A percentile compares a stretch with the other conserved stretches of the same genome.
Evolutionary conservation across 345 rosid genomes (phyloP).

Genomic region (Zanthoxylum bungeanum): DNA sequence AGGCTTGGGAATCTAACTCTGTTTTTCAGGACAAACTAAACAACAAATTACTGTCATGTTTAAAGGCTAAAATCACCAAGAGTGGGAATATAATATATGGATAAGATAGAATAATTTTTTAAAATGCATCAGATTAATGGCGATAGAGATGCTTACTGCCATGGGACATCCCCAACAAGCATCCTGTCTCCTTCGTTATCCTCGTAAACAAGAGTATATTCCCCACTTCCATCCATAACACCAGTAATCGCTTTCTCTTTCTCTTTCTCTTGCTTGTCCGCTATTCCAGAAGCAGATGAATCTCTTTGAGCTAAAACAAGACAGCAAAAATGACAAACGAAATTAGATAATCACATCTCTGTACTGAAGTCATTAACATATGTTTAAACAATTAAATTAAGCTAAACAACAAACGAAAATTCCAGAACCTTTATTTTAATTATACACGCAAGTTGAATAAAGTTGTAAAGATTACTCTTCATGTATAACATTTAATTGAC

Average conservation of each 20-base stretch:
- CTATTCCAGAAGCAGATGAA: slow-evolving; percentile 46
- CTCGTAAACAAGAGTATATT: slow-evolving; percentile 94
- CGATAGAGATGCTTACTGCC: slow-evolving; percentile 83
- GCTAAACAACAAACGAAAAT: slow-evolving; percentile 14
- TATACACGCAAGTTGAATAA: not conserved
- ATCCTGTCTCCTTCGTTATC: slow-evolving; percentile 98
- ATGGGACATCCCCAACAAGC: slow-evolving; percentile 99
- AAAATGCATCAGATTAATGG: slow-evolving; percentile 34
- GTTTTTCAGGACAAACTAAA: slow-evolving; percentile 23
- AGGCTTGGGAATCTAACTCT: slow-evolving; percentile 34
- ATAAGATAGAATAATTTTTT: slow-evolving; percentile 6
- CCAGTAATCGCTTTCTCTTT: slow-evolving; percentile 66
- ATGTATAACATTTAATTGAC: not conserved
- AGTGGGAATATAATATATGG: slow-evolving; percentile 27
- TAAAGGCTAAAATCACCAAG: slow-evolving; percentile 15
- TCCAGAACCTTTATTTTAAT: slow-evolving; percentile 16
- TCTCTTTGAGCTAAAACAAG: slow-evolving; percentile 68
- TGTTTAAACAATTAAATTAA: not conserved
- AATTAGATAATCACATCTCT: slow-evolving; percentile 7
- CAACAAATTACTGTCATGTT: slow-evolving; percentile 14
- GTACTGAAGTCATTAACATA: not conserved
- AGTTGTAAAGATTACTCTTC: not conserved
- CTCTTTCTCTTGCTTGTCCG: slow-evolving; percentile 52
- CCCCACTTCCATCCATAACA: slow-evolving; percentile 75
- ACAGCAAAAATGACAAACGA: slow-evolving; percentile 11